These are phyloP conservation scores for Cladosporium colombiae DNA, from an alignment of 2,329 filamentous ascomycete genomes.

Conservation along the genomic window DNA sequence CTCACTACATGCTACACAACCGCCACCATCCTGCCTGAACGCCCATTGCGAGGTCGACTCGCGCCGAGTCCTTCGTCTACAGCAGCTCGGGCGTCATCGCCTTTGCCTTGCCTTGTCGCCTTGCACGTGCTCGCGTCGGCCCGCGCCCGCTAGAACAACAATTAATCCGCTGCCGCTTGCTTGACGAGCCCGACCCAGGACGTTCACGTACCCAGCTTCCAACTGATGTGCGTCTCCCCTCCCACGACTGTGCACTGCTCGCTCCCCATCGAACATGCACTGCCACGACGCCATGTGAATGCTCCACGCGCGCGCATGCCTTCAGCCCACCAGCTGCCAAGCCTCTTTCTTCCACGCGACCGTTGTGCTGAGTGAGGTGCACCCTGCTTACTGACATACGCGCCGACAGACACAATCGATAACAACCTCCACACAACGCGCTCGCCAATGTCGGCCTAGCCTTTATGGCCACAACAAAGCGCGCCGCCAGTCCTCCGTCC, in stretches of 20 bases:
- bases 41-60: background rate
- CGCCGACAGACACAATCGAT: conserved; percentile 10
- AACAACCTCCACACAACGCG: background rate
- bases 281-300: conserved; percentile 12
- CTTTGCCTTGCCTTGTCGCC: background rate
- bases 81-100: background rate
- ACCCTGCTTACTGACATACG: conserved; percentile 15
- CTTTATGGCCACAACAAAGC: conserved; percentile 48
- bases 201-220: background rate
- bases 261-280: background rate
- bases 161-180: too few relatives aligned
- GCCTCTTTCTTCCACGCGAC: conserved; percentile 1
- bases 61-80: background rate
- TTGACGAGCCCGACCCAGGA: background rate
- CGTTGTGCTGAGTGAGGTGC: conserved; percentile 11
- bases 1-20: background rate
- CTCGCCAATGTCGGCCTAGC: conserved; percentile 25
- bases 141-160: too few relatives aligned
- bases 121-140: too few relatives aligned
- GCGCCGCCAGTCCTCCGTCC: conserved; percentile 46
- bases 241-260: background rate
- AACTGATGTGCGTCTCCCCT: conserved; percentile 11
- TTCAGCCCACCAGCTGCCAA: conserved; percentile 12
- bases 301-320: conserved; percentile 8
- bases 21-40: background rate